Evolutionary conservation across 2,329 filamentous ascomycete species (phyloP).

Genomic region (Blastomyces percursus): DNA sequence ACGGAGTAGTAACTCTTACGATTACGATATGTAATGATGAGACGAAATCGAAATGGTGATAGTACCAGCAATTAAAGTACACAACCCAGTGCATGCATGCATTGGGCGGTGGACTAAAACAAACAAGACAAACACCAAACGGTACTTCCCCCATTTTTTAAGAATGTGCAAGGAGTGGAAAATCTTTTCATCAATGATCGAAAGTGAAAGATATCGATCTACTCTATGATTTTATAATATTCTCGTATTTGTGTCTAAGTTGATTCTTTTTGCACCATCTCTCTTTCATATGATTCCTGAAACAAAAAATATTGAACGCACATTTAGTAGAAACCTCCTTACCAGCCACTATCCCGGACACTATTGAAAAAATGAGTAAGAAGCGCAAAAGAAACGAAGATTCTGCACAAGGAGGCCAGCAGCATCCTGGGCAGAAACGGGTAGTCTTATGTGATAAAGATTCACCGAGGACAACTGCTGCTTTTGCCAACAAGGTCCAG

Average conservation of each 20-base stretch:
- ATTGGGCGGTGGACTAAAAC: no score
- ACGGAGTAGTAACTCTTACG: no score
- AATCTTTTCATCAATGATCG: background rate
- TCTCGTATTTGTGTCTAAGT: background rate
- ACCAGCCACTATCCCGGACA: background rate
- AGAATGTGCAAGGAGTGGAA: no score
- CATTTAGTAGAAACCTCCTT: background rate
- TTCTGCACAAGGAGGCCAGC: constrained; percentile 6
- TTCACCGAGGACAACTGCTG: constrained; percentile 7
- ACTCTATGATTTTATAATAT: background rate
- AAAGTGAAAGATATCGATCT: background rate
- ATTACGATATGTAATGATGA: no score
- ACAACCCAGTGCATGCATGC: no score
- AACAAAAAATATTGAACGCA: background rate
- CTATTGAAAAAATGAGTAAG: constrained; percentile 20
- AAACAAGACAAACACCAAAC: no score
- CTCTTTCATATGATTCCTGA: background rate
- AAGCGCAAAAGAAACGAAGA: constrained; percentile 26
- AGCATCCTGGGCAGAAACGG: constrained; percentile 7
- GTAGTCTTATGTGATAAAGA: constrained; percentile 3
- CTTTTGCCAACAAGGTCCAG: background rate
- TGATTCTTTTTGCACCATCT: background rate
- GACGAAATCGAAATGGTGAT: no score
- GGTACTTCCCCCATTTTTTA: no score
- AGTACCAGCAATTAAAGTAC: no score